phyloP scores from a whole-genome alignment of 2,329 filamentous ascomycete species.

The Colletotrichum chrysophilum region DNA sequence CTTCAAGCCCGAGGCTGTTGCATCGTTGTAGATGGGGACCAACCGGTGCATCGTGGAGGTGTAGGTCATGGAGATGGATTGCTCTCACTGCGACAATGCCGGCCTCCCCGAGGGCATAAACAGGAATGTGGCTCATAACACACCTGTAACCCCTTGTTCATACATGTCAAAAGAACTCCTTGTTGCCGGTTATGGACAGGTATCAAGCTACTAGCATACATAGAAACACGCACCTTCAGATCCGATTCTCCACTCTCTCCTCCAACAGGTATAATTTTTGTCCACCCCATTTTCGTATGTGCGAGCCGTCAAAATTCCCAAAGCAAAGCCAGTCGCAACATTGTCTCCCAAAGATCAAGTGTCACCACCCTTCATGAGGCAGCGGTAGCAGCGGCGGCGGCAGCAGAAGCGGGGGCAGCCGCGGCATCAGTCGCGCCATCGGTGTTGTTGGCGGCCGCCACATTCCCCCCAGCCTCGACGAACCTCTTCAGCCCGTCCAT shows the following conservation, averaged over 20 bases:
- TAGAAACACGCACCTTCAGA: not conserved
- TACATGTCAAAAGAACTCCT: not conserved
- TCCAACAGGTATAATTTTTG: not conserved
- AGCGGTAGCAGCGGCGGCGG: conserved; percentile 2
- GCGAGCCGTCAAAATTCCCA: not conserved
- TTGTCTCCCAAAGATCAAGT: not conserved
- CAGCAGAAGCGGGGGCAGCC: not conserved
- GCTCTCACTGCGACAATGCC: not conserved
- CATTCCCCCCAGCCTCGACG: conserved; percentile 25
- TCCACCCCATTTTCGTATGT: not conserved
- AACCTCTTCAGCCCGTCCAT: conserved; percentile 40
- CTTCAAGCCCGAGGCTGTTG: conserved; percentile 39
- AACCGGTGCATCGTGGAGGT: too few relatives aligned
- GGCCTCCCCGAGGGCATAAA: not conserved
- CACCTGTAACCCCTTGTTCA: not conserved
- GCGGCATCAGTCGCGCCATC: not conserved
- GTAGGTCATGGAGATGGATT: not conserved
- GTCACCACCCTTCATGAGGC: not conserved
- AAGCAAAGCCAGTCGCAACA: not conserved
- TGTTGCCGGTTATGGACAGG: conserved; percentile 15
- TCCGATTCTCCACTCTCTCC: not conserved
- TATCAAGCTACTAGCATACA: conserved; percentile 18
- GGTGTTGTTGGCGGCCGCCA: not conserved
- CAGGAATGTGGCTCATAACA: not conserved
- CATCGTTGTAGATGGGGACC: not conserved